Evolutionary conservation across 23 red algal genomes (phyloP).

Genomic region (Gracilariopsis chorda): DNA sequence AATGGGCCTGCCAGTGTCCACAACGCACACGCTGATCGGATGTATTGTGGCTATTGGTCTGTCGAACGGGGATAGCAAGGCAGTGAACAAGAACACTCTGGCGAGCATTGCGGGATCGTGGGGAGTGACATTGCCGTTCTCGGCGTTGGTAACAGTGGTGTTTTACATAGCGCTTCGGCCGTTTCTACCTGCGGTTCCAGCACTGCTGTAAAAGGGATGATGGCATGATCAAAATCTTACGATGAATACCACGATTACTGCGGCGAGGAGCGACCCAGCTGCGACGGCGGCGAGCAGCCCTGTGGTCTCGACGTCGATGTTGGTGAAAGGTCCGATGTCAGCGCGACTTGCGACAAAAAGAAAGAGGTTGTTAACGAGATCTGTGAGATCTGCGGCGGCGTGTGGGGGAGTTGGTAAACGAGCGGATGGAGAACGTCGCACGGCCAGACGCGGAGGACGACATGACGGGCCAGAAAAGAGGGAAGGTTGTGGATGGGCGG

Average conservation of each 20-base stretch:
- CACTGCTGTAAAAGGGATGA: neutral
- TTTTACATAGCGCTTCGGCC: slow-evolving; percentile 67
- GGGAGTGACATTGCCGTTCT: slow-evolving; percentile 84
- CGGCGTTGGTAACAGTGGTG: slow-evolving; percentile 61
- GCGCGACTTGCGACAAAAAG: slow-evolving; percentile 3
- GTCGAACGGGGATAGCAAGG: slow-evolving; percentile 55
- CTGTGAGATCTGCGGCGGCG: neutral
- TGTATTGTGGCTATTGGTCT: slow-evolving; percentile 96
- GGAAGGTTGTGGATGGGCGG: neutral
- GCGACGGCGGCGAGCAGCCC: slow-evolving; percentile 33
- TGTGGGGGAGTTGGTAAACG: neutral
- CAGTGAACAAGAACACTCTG: slow-evolving; percentile 76
- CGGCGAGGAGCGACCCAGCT: slow-evolving; percentile 28
- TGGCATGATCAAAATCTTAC: slow-evolving; percentile 23
- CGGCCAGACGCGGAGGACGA: neutral
- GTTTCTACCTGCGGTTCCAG: slow-evolving; percentile 64
- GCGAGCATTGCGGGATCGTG: slow-evolving; percentile 73
- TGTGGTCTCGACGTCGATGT: slow-evolving; percentile 38
- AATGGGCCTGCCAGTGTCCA: slow-evolving; percentile 88
- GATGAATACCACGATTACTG: slow-evolving; percentile 38
- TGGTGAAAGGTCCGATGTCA: slow-evolving; percentile 65
- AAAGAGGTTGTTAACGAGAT: neutral
- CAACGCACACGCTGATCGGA: slow-evolving; percentile 93
- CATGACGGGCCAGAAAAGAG: neutral
- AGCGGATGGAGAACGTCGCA: neutral